Evolutionary conservation across 2,329 filamentous ascomycete species (phyloP).

Genomic region (Colletotrichum eleusines): DNA sequence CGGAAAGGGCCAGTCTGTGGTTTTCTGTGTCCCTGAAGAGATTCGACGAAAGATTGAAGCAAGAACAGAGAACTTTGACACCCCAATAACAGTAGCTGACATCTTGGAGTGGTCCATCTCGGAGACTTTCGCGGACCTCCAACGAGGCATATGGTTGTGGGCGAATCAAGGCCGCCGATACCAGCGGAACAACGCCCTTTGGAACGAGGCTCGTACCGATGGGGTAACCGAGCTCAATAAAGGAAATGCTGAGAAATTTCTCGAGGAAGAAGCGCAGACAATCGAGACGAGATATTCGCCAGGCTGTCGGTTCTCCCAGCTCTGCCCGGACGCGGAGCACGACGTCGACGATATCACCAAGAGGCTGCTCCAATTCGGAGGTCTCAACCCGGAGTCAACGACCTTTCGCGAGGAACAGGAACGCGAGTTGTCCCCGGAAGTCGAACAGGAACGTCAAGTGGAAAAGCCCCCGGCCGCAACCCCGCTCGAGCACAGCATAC

Average conservation of each 20-base stretch:
- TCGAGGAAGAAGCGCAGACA: constrained; percentile 66
- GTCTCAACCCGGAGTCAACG: constrained; percentile 49
- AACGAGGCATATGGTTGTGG: constrained; percentile 69
- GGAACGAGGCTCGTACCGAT: constrained; percentile 40
- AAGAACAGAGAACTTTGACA: neutral
- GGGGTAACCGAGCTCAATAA: constrained; percentile 41
- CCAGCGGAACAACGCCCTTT: constrained; percentile 55
- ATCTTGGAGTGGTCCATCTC: constrained; percentile 70
- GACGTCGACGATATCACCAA: constrained; percentile 7
- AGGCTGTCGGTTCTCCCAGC: neutral
- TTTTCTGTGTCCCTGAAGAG: constrained; percentile 71
- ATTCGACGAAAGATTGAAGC: constrained; percentile 65
- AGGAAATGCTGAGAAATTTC: constrained; percentile 56
- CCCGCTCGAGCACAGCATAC: constrained; percentile 57
- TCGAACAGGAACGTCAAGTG: constrained; percentile 69
- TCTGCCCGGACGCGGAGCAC: neutral
- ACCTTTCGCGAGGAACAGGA: constrained; percentile 75
- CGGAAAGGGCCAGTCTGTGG: constrained; percentile 73
- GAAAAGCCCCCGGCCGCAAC: constrained; percentile 58
- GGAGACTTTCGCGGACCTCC: constrained; percentile 65
- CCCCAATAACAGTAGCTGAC: constrained; percentile 61
- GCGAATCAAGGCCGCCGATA: constrained; percentile 68
- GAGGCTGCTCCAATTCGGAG: constrained; percentile 54
- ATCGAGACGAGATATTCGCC: constrained; percentile 65
- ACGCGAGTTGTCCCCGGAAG: constrained; percentile 73